Base-by-base conservation (phyloP, 1,139 yeast genomes). In the Kurtzmaniella natalensis region DNA sequence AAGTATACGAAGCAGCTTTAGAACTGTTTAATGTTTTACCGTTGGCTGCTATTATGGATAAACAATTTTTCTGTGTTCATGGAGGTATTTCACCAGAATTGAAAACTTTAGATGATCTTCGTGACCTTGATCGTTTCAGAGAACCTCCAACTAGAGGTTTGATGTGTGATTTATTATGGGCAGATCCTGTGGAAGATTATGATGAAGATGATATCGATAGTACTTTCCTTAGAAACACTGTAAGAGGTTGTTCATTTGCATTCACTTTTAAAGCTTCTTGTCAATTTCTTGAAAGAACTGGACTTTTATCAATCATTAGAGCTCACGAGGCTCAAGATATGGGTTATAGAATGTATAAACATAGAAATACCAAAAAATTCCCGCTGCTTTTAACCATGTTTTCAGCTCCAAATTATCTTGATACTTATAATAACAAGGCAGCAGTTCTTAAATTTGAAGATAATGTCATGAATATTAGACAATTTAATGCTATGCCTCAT, bases 291-390 rank as follows among this genome's bases (percentile, higher is more conserved):
- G 86, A 84, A 48, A 70, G 80, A 40, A 92, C 89, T 29, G 85
- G 87, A 20, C 63, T 92, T 32, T 63, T 92, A 31, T 83, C 92
- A 9, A 77, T 92, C 26, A 88, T 92, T 34, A 72, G 98, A 41
- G 98, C 97, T 1, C 98, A 92, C 57, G 97, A 92, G 59, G 97
- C 97, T 1, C 98, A 92, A 58, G 96, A 92, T 59, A 94, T 94
- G 11, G 98, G 98, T 18, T 92, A 88, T 61, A 70, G 96, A 55
- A 92, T 94, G 84, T 92, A 92, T 61, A 83, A 83, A 46, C 76
- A 87, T 46, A 87, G 96, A 3, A 76, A 78, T 44, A 73, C 86
- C 13, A 81, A 89, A 53, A 95, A 94, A n/a, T 92, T 92, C 57
- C 97, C 97, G 2, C 79, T 94, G 14, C 72, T 92, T 32, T 76